Base-by-base conservation (phyloP, 2,329 filamentous ascomycete genomes). In the Ophiosphaerella herpotricha region DNA sequence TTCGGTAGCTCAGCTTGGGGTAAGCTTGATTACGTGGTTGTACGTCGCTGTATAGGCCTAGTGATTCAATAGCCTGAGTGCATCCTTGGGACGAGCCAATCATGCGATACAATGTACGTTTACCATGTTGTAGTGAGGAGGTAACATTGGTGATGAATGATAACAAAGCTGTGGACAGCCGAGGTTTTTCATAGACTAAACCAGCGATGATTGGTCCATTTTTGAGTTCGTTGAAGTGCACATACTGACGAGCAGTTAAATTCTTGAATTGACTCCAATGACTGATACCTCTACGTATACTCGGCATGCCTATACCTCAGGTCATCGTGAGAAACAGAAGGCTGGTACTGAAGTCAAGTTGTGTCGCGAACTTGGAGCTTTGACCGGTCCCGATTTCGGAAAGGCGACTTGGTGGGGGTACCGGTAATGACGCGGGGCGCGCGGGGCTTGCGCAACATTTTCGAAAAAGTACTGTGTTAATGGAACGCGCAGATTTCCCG, bases 401-500 rank as follows among this genome's bases (percentile, higher is more conserved):
- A 56, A 60, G 57, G 55, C 38, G 38, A 41, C 9, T 23, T 47
- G 31, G 44, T 40, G 44, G 44, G 44, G 44, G 26, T 29, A 29
- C 26, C 6, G 9, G 11, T 41, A 50, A 60, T 44, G 60, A 61
- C 58, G 61, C 37, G 37, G 26, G 36, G 39, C 44, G 39, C 44
- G 44, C 38, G 44, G 44, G 44, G 44, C 38, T 39, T 8, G 32
- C 38, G 37, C 44, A 47, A 41, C 44, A 36, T 47, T 47, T 47
- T 39, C 32, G 37, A 60, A 63, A 57, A 48, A 62, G 47, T 11
- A 38, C 57, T 50, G 55, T 52, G 54, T 44, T 54, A 37, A 54
- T 31, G 32, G 18, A 12, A 9, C 16, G 7, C 40, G 9, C 12
- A 24, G 13, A 21, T 33, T 13, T 43, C 16, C 23, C 31, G 11